These are phyloP conservation scores for Cutaneotrichosporon curvatum DNA, from an alignment of 1,284 basidiomycete genomes.

Conservation along the genomic window DNA sequence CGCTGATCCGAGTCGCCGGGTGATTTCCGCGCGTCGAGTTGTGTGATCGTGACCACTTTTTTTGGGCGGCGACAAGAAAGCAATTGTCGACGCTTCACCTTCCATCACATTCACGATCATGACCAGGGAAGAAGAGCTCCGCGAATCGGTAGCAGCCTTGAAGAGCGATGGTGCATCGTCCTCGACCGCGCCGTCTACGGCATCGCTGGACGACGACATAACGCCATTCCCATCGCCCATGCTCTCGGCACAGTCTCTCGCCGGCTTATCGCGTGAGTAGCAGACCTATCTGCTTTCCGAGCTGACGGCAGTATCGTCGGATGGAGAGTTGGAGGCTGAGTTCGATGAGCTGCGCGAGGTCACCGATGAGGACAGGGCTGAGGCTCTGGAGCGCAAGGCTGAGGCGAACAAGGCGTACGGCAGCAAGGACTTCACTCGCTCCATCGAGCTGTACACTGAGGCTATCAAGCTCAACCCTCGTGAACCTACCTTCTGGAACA, in stretches of 20 bases:
- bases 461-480: constrained; percentile 71
- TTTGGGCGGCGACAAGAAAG: too few relatives aligned
- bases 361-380: constrained; percentile 61
- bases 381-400: constrained; percentile 65
- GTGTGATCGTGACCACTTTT: too few relatives aligned
- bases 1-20: too few relatives aligned
- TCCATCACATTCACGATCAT: not conserved
- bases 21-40: too few relatives aligned
- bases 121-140: constrained; percentile 9
- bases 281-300: not conserved
- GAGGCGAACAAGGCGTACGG: constrained; percentile 81
- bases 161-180: constrained; percentile 1
- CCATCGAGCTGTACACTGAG: constrained; percentile 65
- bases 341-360: constrained; percentile 46
- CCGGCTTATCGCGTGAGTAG: constrained; percentile 35
- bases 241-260: constrained; percentile 30
- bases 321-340: constrained; percentile 41
- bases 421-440: constrained; percentile 55
- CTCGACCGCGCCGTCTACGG: constrained; percentile 12
- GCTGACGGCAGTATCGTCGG: constrained; percentile 32
- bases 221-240: constrained; percentile 42
- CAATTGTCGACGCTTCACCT: too few relatives aligned
- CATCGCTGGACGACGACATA: constrained; percentile 32
- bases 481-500: constrained; percentile 46
- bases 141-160: constrained; percentile 6